phyloP scores from a whole-genome alignment of 1,284 basidiomycete genomes.

The Trametes hirsuta region DNA sequence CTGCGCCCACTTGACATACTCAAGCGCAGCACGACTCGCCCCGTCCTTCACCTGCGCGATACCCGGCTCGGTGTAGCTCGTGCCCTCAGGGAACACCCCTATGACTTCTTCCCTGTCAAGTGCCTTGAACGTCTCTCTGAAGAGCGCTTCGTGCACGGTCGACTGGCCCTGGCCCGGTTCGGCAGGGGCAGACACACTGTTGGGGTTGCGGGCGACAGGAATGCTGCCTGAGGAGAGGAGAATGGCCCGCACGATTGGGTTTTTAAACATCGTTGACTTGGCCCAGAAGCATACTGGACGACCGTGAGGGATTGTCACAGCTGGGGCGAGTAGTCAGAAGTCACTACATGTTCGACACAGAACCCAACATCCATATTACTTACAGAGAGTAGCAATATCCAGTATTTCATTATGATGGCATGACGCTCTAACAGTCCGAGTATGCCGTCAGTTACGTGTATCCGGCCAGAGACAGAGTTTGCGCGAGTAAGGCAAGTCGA shows the following conservation, averaged over 20 bases:
- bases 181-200: conserved; percentile 41
- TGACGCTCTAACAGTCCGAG: conserved; percentile 52
- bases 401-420: conserved; percentile 93
- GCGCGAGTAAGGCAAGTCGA: background rate
- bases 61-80: conserved; percentile 86
- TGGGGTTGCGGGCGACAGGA: conserved; percentile 88
- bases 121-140: conserved; percentile 87
- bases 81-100: conserved; percentile 94
- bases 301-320: conserved; percentile 74
- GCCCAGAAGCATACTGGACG: conserved; percentile 94
- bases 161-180: conserved; percentile 60
- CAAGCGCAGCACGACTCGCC: conserved; percentile 91
- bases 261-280: conserved; percentile 81
- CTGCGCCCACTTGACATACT: conserved; percentile 80
- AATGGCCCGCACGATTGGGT: conserved; percentile 73
- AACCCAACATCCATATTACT: conserved; percentile 36
- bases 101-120: conserved; percentile 84
- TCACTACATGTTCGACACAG: background rate
- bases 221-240: conserved; percentile 91
- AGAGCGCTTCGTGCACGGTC: conserved; percentile 72
- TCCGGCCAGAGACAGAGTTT: background rate
- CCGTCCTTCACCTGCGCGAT: conserved; percentile 95
- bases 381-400: conserved; percentile 81
- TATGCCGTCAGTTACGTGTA: background rate
- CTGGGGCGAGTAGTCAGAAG: conserved; percentile 41